phyloP scores from a whole-genome alignment of 2,329 filamentous ascomycete genomes.

The Curvularia sp. region DNA sequence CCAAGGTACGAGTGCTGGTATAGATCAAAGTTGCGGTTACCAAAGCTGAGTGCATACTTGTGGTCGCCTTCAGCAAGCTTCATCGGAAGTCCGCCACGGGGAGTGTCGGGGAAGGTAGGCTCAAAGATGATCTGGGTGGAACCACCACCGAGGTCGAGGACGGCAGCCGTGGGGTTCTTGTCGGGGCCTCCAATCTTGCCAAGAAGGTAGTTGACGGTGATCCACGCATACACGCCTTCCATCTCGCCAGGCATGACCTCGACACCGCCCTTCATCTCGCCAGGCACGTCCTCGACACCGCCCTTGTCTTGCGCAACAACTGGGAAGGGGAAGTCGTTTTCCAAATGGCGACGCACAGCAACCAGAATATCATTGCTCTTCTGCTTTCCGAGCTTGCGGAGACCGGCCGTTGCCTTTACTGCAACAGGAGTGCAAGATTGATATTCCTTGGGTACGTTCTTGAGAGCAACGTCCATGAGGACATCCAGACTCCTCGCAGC shows the following conservation, averaged over 20 bases:
- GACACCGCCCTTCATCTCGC: conserved; percentile 72
- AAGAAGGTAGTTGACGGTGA: conserved; percentile 97
- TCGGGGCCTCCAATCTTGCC: conserved; percentile 96
- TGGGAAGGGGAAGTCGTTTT: conserved; percentile 91
- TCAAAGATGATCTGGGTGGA: conserved; percentile 99
- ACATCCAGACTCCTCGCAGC: conserved; percentile 89
- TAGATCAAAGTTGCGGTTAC: conserved; percentile 86
- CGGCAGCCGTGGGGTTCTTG: conserved; percentile 86
- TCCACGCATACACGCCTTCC: conserved; percentile 98
- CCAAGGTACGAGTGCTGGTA: conserved; percentile 99
- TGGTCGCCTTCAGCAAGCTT: conserved; percentile 89
- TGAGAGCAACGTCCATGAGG: conserved; percentile 84
- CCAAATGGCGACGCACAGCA: conserved; percentile 81
- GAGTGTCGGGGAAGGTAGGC: conserved; percentile 81
- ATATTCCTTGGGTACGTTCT: conserved; percentile 83
- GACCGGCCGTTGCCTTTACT: conserved; percentile 96
- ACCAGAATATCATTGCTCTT: conserved; percentile 84
- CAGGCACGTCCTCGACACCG: conserved; percentile 91
- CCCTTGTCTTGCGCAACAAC: conserved; percentile 75
- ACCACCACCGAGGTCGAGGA: conserved; percentile 95
- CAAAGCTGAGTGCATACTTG: conserved; percentile 91
- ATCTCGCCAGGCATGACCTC: conserved; percentile 97
- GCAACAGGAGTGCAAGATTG: conserved; percentile 92
- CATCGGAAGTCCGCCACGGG: conserved; percentile 80
- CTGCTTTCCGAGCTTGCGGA: conserved; percentile 83